These are phyloP conservation scores for Collybiopsis confluens DNA, from an alignment of 768 basidiomycete species.

Conservation along the genomic window DNA sequence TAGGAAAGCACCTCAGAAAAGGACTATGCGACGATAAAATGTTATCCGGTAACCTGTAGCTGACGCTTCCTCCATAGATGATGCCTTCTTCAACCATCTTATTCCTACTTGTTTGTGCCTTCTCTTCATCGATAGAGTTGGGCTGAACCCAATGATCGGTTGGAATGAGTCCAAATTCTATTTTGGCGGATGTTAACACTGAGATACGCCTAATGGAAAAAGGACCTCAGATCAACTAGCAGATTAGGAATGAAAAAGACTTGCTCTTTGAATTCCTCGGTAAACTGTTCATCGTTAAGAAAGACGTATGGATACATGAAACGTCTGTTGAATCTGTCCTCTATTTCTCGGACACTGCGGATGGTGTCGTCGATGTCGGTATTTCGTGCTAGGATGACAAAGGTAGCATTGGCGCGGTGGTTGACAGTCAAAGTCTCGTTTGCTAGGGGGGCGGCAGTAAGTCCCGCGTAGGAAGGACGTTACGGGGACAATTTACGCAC, in stretches of 20 bases:
- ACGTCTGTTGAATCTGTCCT: slow-evolving; percentile 76
- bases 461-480: not conserved
- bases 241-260: not conserved
- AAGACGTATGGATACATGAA: slow-evolving; percentile 86
- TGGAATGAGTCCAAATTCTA: slow-evolving; percentile 53
- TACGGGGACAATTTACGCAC: not conserved
- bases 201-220: slow-evolving; percentile 17
- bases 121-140: slow-evolving; percentile 65
- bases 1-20: slow-evolving; percentile 9
- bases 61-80: slow-evolving; percentile 39
- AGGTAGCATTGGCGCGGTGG: slow-evolving; percentile 31
- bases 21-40: no score
- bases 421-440: not conserved
- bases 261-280: slow-evolving; percentile 67
- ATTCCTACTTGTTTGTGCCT: slow-evolving; percentile 32
- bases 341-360: slow-evolving; percentile 66
- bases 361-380: slow-evolving; percentile 54
- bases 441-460: not conserved
- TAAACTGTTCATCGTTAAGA: slow-evolving; percentile 81
- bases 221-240: no score
- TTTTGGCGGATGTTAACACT: slow-evolving; percentile 19
- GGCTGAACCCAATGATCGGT: slow-evolving; percentile 68
- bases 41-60: slow-evolving; percentile 31
- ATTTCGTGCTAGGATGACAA: slow-evolving; percentile 59
- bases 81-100: slow-evolving; percentile 33